Conservation (phyloP, 164 flowering plant species). For the Chimonanthus salicifolius region DNA sequence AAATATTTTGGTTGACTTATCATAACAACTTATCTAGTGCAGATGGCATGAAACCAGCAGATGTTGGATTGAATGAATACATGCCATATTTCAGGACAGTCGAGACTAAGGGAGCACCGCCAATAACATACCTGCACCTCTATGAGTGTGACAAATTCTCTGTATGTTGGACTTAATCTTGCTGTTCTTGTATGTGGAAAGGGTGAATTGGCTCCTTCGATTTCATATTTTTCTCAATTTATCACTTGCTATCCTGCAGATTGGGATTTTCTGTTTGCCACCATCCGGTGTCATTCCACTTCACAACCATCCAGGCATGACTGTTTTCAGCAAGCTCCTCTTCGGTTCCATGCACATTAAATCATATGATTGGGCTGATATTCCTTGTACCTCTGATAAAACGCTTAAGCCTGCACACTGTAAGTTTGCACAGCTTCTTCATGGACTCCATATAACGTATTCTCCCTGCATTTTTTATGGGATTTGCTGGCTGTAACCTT, state of each 20-base stretch:
- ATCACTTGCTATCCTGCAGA: constrained; percentile 38
- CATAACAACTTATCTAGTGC: neutral
- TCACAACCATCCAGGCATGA: constrained; percentile 94
- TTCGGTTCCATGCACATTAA: constrained; percentile 80
- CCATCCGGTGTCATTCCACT: constrained; percentile 72
- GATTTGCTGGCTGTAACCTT: no score
- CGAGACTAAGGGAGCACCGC: constrained; percentile 28
- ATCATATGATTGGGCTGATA: constrained; percentile 69
- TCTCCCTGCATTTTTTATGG: no score
- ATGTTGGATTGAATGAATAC: constrained; percentile 51
- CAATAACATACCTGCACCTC: constrained; percentile 53
- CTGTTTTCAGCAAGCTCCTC: constrained; percentile 84
- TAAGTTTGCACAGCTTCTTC: neutral
- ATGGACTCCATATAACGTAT: no score
- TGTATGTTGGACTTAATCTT: constrained; percentile 31
- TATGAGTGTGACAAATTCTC: constrained; percentile 61
- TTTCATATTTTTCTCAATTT: constrained; percentile 11
- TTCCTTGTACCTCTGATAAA: neutral
- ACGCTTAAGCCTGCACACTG: constrained; percentile 6
- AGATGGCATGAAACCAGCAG: constrained; percentile 72
- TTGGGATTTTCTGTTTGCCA: constrained; percentile 75
- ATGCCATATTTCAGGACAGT: constrained; percentile 8
- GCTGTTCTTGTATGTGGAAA: neutral
- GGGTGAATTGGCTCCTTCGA: neutral
- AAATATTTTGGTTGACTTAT: neutral